Conservation (phyloP, 495 filamentous ascomycete species). For the Talaromyces stipitatus region DNA sequence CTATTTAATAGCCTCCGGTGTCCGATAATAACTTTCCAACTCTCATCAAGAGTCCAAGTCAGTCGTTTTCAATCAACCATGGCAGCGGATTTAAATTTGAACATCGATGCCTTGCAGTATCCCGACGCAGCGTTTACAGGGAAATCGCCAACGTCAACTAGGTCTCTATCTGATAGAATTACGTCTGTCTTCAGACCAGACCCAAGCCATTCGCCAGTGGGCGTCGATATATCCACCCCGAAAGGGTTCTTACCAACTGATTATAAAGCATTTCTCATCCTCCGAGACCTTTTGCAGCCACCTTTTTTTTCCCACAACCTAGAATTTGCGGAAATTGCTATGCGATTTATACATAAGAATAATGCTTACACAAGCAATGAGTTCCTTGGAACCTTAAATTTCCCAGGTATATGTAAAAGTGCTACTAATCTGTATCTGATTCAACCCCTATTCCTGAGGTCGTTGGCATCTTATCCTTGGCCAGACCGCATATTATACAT, state of each 20-base stretch:
- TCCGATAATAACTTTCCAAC: too few relatives aligned
- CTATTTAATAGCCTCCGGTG: background rate
- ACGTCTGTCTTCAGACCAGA: background rate
- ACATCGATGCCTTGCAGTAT: background rate
- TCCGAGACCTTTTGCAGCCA: background rate
- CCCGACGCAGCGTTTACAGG: background rate
- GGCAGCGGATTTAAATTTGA: background rate
- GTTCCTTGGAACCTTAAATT: too few relatives aligned
- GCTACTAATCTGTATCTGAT: too few relatives aligned
- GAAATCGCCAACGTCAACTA: background rate
- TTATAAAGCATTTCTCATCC: background rate
- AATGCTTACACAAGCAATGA: too few relatives aligned
- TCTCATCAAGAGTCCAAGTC: background rate
- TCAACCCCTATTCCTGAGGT: too few relatives aligned
- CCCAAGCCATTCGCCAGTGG: background rate
- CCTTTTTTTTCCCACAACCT: too few relatives aligned
- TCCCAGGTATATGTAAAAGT: too few relatives aligned
- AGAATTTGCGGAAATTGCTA: too few relatives aligned
- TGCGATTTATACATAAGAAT: background rate
- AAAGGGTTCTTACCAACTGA: background rate
- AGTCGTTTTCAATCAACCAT: background rate
- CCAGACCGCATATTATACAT: too few relatives aligned
- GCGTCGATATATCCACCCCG: background rate
- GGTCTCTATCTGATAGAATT: background rate
- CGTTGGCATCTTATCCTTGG: too few relatives aligned